Percentiles rank a stretch among this genome's conserved stretches.
These are phyloP conservation scores for Nothophoma quercina DNA, from an alignment of 2,329 filamentous ascomycete genomes.

Conservation along the genomic window DNA sequence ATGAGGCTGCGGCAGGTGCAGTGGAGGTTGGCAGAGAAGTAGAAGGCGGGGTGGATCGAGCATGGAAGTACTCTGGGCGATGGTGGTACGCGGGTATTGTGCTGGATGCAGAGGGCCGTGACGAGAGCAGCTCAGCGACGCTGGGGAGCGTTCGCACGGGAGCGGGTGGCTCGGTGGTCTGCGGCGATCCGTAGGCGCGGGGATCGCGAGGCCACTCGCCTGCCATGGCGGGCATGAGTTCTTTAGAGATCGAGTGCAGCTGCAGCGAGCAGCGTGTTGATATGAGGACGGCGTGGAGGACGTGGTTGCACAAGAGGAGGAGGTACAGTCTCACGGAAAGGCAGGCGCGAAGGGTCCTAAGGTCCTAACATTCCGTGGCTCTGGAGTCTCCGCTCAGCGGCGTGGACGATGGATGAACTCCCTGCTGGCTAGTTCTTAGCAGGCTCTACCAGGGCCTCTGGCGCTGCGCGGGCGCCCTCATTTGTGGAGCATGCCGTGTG, in stretches of 20 bases:
- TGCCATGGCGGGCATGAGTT: slow-evolving; percentile 21
- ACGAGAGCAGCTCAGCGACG: slow-evolving; percentile 34
- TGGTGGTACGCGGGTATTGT: slow-evolving; percentile 23
- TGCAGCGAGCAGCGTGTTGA: slow-evolving; percentile 15
- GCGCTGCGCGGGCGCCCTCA: slow-evolving; percentile 17
- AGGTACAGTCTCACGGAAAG: slow-evolving; percentile 14
- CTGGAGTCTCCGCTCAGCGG: slow-evolving; percentile 19
- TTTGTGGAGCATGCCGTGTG: slow-evolving; percentile 20
- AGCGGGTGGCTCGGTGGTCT: slow-evolving; percentile 13
- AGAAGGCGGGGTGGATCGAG: slow-evolving; percentile 14
- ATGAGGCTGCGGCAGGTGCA: slow-evolving; percentile 1
- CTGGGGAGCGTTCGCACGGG: slow-evolving; percentile 30
- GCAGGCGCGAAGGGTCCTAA: slow-evolving; percentile 9
- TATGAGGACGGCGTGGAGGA: slow-evolving; percentile 16
- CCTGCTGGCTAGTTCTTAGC: slow-evolving; percentile 15
- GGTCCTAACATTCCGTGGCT: slow-evolving; percentile 10
- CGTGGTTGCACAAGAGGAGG: slow-evolving; percentile 14
- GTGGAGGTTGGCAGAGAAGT: slow-evolving; percentile 15
- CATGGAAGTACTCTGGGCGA: slow-evolving; percentile 20
- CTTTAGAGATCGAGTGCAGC: slow-evolving; percentile 1
- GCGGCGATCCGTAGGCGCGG: slow-evolving; percentile 14
- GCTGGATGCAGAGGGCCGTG: slow-evolving; percentile 19
- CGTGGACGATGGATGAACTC: slow-evolving; percentile 14
- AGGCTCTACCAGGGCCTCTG: slow-evolving; percentile 5
- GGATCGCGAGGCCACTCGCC: slow-evolving; percentile 20